These are phyloP conservation scores for Cercospora canescens DNA, from an alignment of 2,329 filamentous ascomycete species.

Conservation along the genomic window DNA sequence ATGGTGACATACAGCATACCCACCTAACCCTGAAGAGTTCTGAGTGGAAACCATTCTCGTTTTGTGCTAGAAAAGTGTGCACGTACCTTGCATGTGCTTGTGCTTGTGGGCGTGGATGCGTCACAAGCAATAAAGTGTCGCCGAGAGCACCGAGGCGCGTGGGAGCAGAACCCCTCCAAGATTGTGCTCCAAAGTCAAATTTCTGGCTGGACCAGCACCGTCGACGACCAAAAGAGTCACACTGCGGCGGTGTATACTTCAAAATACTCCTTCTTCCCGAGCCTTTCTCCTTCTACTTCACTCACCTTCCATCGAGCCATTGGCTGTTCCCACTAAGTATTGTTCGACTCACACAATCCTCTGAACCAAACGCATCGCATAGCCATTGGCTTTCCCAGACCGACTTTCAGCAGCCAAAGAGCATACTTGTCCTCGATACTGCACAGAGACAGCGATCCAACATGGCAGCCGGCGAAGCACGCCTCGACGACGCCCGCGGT, in stretches of 20 bases:
- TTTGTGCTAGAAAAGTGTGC: not conserved
- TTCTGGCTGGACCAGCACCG: conserved; percentile 1
- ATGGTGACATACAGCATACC: not conserved
- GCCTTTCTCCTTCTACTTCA: not conserved
- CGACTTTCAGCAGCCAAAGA: not conserved
- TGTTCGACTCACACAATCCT: not conserved
- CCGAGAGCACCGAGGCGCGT: not conserved
- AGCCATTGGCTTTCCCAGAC: not conserved
- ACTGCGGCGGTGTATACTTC: not conserved
- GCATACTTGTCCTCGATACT: not conserved
- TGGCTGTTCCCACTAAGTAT: not conserved
- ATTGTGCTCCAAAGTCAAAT: not conserved
- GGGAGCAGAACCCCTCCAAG: not conserved
- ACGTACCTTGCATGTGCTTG: not conserved
- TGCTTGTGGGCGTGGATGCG: not conserved
- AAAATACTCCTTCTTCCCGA: not conserved
- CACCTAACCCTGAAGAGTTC: too few relatives aligned
- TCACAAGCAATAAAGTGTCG: not conserved
- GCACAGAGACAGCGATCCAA: not conserved
- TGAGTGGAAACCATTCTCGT: not conserved
- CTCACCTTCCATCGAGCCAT: not conserved
- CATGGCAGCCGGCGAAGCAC: conserved; percentile 24
- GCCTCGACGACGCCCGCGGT: conserved; percentile 56
- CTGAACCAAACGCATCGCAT: not conserved
- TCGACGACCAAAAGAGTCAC: not conserved